These are phyloP conservation scores for Capsicum rhomboideum DNA, from an alignment of 257 asterid genomes.

Conservation along the genomic window DNA sequence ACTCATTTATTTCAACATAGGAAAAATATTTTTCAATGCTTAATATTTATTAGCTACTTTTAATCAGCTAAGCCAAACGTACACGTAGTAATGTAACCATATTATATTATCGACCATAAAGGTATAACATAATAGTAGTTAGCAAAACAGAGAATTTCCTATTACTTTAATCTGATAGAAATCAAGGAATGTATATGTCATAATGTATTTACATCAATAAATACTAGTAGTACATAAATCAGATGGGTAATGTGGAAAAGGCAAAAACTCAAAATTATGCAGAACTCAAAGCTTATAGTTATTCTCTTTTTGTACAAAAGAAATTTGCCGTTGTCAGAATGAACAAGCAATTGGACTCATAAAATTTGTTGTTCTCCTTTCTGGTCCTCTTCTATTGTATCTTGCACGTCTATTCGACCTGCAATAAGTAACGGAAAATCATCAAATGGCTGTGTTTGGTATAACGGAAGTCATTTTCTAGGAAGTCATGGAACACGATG, in stretches of 20 bases:
- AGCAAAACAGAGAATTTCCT: background rate
- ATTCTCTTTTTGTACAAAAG: slow-evolving; percentile 27
- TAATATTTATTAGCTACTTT: no score
- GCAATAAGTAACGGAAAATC: slow-evolving; percentile 10
- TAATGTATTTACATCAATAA: background rate
- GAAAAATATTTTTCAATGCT: background rate
- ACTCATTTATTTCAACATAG: background rate
- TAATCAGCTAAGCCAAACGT: background rate
- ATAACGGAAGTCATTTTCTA: background rate
- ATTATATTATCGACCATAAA: no score
- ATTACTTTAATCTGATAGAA: background rate
- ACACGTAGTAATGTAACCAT: no score
- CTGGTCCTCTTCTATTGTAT: slow-evolving; percentile 58
- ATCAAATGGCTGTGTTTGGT: background rate
- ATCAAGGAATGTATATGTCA: background rate
- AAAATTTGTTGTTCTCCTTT: slow-evolving; percentile 14
- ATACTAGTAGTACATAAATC: background rate
- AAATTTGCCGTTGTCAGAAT: slow-evolving; percentile 7
- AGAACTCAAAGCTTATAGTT: slow-evolving; percentile 10
- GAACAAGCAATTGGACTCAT: background rate
- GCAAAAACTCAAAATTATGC: background rate
- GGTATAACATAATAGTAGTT: background rate
- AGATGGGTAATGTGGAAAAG: background rate
- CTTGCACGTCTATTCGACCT: slow-evolving; percentile 61
- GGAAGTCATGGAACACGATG: background rate